Base-by-base conservation (phyloP, 495 filamentous ascomycete species). In the Xylaria nigripes region DNA sequence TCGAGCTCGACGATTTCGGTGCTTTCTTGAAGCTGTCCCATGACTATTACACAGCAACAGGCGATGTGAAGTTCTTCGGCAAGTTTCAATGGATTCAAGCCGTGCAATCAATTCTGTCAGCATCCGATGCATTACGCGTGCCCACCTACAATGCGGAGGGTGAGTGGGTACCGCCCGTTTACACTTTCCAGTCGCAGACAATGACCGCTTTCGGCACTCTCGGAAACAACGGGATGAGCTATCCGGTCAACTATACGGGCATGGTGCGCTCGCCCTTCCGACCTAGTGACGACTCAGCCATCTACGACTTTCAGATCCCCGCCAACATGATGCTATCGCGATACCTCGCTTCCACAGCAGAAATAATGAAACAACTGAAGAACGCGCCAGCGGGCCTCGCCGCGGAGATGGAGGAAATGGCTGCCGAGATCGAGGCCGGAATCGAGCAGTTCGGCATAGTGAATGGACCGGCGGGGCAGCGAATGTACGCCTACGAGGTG, bases 241-340 rank as follows among this genome's bases (percentile, higher is more conserved):
- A 80, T 45, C 82, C 83, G 4, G 70, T 80, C 12, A 79, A 76
- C 45, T 72, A 73, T 48, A 85, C 80, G 21, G 82, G 82, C 30
- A 73, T 85, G 66, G 76, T 85, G 2, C 72, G 83, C 12, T 79
- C 77, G 13, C 80, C 79, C 0, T 85, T 86, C 70, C 72, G 83
- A 4, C 83, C 83, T 0, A 81, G 77, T 27, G 82, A 84, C 58
- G 82, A 85, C 62, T 62, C 75, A 0, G 80, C 78, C 25, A 78
- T 81, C 56, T 82, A 71, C 57, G 78, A 84, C 63, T 70, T 80
- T 30, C 68, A 80, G 40, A 78, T 82, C 29, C 81, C 82, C 0
- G 72, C 74, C 48, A 85, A 85, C 62, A 83, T 84, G 81, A 84
- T 85, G 81, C 80, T 82, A 48, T 74, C 80, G 10, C 62, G 70